phyloP scores from a whole-genome alignment of 2,329 filamentous ascomycete species.

The Fusarium pilosicola region DNA sequence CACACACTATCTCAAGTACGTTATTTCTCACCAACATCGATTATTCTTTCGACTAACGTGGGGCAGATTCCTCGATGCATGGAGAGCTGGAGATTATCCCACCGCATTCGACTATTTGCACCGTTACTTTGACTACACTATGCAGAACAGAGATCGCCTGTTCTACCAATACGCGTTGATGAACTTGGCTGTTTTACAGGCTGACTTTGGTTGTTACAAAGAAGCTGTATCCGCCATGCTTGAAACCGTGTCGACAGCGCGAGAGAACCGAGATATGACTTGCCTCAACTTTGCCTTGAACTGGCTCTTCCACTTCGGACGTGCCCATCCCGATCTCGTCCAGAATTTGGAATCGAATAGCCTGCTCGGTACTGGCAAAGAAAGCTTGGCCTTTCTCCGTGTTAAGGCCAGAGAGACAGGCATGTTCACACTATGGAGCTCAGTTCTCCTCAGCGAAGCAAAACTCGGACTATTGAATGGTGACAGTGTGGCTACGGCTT shows the following conservation, averaged over 20 bases:
- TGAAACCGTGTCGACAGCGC: slow-evolving; percentile 92
- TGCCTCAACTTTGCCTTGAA: slow-evolving; percentile 96
- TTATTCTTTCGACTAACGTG: slow-evolving; percentile 47
- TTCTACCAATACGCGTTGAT: slow-evolving; percentile 96
- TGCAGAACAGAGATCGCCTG: slow-evolving; percentile 82
- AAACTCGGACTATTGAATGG: slow-evolving; percentile 81
- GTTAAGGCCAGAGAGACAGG: slow-evolving; percentile 86
- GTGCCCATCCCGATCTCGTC: slow-evolving; percentile 81
- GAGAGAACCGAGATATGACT: slow-evolving; percentile 90
- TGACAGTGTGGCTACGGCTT: slow-evolving; percentile 68
- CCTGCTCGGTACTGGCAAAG: slow-evolving; percentile 80
- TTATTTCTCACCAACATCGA: background rate
- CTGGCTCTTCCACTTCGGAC: slow-evolving; percentile 96
- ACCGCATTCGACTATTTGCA: slow-evolving; percentile 92
- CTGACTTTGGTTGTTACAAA: slow-evolving; percentile 90
- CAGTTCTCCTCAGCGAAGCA: slow-evolving; percentile 85
- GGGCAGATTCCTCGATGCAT: slow-evolving; percentile 82
- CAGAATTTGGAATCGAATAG: slow-evolving; percentile 75
- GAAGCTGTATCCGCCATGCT: slow-evolving; percentile 95
- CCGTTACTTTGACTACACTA: slow-evolving; percentile 96
- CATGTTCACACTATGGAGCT: slow-evolving; percentile 86
- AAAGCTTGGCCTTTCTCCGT: slow-evolving; percentile 85
- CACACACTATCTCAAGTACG: slow-evolving; percentile 77
- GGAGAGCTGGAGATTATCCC: slow-evolving; percentile 89
- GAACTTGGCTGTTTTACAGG: slow-evolving; percentile 91